Evolutionary conservation across 768 basidiomycete species (phyloP).

Genomic region (Boletus edulis): DNA sequence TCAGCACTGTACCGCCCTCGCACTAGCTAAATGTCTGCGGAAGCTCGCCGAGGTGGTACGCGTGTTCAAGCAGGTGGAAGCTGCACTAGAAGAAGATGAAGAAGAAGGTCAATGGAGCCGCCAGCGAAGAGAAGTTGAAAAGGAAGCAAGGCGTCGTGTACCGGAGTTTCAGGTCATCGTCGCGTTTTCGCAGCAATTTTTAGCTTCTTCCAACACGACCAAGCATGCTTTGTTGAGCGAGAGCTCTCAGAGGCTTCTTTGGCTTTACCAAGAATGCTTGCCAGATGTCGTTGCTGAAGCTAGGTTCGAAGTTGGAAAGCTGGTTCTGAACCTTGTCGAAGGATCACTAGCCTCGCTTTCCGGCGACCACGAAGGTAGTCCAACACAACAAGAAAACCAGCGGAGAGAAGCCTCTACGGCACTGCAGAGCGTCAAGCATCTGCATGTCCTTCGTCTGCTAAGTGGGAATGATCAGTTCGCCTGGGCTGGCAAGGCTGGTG

Average conservation of each 20-base stretch:
- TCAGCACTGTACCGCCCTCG: slow-evolving; percentile 80
- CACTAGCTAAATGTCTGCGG: slow-evolving; percentile 68
- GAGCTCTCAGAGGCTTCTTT: slow-evolving; percentile 74
- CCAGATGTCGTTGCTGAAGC: slow-evolving; percentile 75
- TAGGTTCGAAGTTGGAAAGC: slow-evolving; percentile 82
- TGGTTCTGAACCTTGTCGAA: slow-evolving; percentile 51
- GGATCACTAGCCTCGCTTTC: slow-evolving; percentile 24
- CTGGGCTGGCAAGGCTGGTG: slow-evolving; percentile 75
- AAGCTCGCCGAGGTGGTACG: slow-evolving; percentile 63
- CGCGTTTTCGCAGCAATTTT: slow-evolving; percentile 66
- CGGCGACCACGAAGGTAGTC: neutral
- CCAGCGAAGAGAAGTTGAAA: slow-evolving; percentile 64
- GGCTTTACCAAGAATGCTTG: slow-evolving; percentile 80
- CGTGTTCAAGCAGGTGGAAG: slow-evolving; percentile 47
- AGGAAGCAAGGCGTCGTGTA: slow-evolving; percentile 69
- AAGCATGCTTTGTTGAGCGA: slow-evolving; percentile 70
- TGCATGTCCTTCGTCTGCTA: slow-evolving; percentile 78
- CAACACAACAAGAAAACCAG: slow-evolving; percentile 13
- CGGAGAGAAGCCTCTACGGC: slow-evolving; percentile 15
- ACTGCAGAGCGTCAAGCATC: slow-evolving; percentile 59
- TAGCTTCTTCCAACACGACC: slow-evolving; percentile 32
- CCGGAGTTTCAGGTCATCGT: slow-evolving; percentile 88
- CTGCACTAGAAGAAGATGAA: slow-evolving; percentile 58
- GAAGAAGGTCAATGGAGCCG: slow-evolving; percentile 71
- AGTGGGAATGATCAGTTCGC: slow-evolving; percentile 74